Evolutionary conservation across 176 grass and related monocot genomes (phyloP).

Genomic region (Olyra latifolia): DNA sequence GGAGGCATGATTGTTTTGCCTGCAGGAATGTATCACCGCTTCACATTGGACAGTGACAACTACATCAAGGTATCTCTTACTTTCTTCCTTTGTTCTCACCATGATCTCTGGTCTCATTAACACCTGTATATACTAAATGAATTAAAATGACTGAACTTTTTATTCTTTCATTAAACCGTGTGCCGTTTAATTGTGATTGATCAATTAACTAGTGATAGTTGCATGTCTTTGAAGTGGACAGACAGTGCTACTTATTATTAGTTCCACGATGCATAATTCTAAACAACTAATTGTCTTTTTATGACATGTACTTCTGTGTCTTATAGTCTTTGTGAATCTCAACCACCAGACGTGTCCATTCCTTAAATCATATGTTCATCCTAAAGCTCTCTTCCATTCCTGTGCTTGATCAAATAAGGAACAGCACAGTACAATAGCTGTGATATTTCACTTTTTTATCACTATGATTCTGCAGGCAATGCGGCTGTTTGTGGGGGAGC

Average conservation of each 20-base stretch:
- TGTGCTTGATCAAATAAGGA: neutral
- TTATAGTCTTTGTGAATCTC: neutral
- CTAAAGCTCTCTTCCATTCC: neutral
- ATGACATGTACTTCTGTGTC: neutral
- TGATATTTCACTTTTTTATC: neutral
- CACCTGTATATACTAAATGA: neutral
- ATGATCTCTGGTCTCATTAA: slow-evolving; percentile 10
- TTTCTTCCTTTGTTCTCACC: neutral
- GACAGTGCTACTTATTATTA: neutral
- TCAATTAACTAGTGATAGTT: neutral
- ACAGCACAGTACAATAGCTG: neutral
- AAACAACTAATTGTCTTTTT: neutral
- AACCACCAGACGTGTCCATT: neutral
- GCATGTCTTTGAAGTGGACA: neutral
- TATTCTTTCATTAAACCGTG: neutral
- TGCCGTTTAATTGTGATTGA: neutral
- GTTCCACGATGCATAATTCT: neutral
- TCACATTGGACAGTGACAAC: slow-evolving; percentile 75
- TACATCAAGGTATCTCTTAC: slow-evolving; percentile 81
- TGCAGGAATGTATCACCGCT: slow-evolving; percentile 97
- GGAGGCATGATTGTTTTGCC: slow-evolving; percentile 96
- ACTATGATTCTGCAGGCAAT: slow-evolving; percentile 59
- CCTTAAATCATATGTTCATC: neutral
- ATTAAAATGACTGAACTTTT: neutral
- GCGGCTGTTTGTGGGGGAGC: slow-evolving; percentile 92